Conservation (phyloP, 805 yeast species). For the Ogataea minuta region DNA sequence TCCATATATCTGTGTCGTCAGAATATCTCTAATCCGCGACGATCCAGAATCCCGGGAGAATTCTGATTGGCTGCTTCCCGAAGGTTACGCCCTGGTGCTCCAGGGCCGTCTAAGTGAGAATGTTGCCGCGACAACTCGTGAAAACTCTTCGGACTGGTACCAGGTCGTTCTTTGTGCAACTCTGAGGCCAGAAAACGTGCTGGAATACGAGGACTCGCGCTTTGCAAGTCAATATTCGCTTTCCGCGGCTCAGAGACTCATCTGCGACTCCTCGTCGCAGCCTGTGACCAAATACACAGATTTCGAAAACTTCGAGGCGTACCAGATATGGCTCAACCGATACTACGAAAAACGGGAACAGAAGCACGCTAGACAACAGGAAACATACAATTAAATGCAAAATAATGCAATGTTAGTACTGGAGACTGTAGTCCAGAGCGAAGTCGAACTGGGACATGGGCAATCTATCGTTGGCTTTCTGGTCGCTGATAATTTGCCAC, state of each 20-base stretch:
- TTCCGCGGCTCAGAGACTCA: slow-evolving; percentile 15
- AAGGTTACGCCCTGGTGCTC: slow-evolving; percentile 38
- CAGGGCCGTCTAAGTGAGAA: slow-evolving; percentile 43
- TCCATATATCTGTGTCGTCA: slow-evolving; percentile 29
- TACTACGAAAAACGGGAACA: slow-evolving; percentile 11
- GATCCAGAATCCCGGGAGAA: slow-evolving; percentile 8
- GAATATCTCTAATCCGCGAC: slow-evolving; percentile 4
- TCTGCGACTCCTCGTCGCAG: slow-evolving; percentile 12
- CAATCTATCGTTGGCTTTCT: slow-evolving; percentile 5
- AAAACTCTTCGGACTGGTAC: slow-evolving; percentile 2
- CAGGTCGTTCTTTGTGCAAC: slow-evolving; percentile 28
- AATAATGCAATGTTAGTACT: slow-evolving; percentile 1
- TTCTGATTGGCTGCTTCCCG: slow-evolving; percentile 25
- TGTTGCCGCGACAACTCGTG: slow-evolving; percentile 34
- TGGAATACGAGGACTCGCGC: slow-evolving; percentile 26
- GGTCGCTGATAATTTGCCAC: neutral
- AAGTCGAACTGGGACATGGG: slow-evolving; percentile 9
- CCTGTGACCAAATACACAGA: slow-evolving; percentile 14
- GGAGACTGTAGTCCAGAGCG: slow-evolving; percentile 11
- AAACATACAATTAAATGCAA: neutral
- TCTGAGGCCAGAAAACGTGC: slow-evolving; percentile 27
- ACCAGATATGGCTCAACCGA: slow-evolving; percentile 25
- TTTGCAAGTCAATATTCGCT: slow-evolving; percentile 17
- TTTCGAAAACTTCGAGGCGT: slow-evolving; percentile 23
- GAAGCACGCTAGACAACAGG: neutral